Percentiles rank a stretch among this genome's conserved stretches.
phyloP scores from a whole-genome alignment of 805 yeast species.

The Novakomyces olei region DNA sequence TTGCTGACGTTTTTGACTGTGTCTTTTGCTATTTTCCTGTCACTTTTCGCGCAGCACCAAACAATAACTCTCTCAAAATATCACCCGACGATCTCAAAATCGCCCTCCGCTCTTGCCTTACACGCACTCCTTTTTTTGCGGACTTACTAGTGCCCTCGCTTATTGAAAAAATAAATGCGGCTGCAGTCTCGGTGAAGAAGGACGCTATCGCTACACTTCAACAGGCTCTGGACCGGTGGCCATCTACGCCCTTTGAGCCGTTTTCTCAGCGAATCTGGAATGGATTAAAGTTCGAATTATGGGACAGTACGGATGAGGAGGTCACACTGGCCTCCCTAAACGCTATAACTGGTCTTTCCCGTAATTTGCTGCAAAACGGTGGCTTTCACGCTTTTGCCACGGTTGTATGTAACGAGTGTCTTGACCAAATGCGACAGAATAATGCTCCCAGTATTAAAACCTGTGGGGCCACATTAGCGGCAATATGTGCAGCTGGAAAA shows the following conservation, averaged over 20 bases:
- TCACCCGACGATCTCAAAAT: conserved; percentile 44
- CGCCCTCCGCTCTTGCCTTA: conserved; percentile 27
- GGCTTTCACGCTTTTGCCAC: conserved; percentile 1
- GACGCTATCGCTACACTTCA: conserved; percentile 4
- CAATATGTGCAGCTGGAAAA: too few species aligned
- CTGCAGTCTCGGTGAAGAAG: conserved; percentile 36
- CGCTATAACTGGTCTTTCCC: background rate
- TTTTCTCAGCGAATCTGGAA: background rate
- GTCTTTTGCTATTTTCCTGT: conserved; percentile 92
- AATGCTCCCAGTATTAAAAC: too few species aligned
- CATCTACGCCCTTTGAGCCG: background rate
- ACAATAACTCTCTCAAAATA: conserved; percentile 57
- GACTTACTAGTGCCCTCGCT: conserved; percentile 55
- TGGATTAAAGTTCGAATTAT: background rate
- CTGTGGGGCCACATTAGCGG: too few species aligned
- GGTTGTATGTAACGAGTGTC: background rate
- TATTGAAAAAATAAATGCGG: conserved; percentile 55
- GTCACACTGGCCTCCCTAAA: background rate
- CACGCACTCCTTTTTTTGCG: conserved; percentile 40
- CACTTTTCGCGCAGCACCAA: conserved; percentile 66
- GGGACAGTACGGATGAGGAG: background rate
- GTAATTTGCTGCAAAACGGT: background rate
- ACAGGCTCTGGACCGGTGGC: background rate
- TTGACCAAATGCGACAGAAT: too few species aligned
- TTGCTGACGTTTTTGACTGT: conserved; percentile 51